These are phyloP conservation scores for Thozetella sp. DNA, from an alignment of 495 filamentous ascomycete genomes.

Conservation along the genomic window DNA sequence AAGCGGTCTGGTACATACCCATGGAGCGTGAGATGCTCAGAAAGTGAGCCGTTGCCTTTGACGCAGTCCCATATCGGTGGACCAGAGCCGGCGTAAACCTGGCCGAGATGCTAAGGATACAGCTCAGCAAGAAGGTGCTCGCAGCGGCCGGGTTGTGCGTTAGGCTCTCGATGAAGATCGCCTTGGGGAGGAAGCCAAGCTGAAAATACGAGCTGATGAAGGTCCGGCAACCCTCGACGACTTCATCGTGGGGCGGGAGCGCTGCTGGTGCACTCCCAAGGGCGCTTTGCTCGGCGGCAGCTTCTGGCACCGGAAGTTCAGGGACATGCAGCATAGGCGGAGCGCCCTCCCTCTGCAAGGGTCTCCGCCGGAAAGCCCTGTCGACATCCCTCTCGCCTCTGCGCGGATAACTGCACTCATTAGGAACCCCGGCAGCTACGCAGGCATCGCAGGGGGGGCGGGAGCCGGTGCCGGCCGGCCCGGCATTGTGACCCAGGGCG, in stretches of 20 bases:
- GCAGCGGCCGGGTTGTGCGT: conserved; percentile 23
- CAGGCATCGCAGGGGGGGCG: neutral
- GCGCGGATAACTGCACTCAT: neutral
- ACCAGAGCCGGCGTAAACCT: conserved; percentile 34
- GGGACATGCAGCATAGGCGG: neutral
- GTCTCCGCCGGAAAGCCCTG: neutral
- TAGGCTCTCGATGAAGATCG: conserved; percentile 29
- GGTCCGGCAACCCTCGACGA: neutral
- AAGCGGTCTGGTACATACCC: neutral
- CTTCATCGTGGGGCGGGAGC: neutral
- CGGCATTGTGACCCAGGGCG: too few relatives aligned
- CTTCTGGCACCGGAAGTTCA: neutral
- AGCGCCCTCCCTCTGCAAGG: neutral
- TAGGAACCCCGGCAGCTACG: neutral
- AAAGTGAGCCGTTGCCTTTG: conserved; percentile 18
- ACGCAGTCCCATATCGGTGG: conserved; percentile 25
- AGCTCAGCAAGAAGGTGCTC: conserved; percentile 35
- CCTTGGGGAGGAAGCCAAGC: conserved; percentile 34
- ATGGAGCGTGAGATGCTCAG: neutral
- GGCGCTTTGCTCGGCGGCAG: too few relatives aligned
- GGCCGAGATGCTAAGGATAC: conserved; percentile 35
- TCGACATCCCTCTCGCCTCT: neutral
- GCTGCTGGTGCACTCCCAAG: too few relatives aligned
- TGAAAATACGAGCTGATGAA: conserved; percentile 1
- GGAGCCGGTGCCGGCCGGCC: neutral